Conservation (phyloP, 345 rosid species). For the Cochlearia excelsa region DNA sequence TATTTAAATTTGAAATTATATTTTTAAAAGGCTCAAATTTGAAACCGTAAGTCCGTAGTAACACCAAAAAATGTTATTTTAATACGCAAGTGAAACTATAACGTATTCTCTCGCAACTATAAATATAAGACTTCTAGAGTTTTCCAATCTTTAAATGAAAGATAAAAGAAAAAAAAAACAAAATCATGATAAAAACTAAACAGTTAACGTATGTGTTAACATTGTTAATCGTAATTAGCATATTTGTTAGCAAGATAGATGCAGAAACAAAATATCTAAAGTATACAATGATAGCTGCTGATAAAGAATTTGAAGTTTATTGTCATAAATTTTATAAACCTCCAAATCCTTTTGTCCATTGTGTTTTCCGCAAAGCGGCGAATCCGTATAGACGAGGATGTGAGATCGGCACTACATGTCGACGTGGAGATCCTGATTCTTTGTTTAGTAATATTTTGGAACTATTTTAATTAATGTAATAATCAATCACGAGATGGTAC, state of each 20-base stretch:
- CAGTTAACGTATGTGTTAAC: neutral
- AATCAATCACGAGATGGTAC: neutral
- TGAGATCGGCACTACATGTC: neutral
- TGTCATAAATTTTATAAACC: neutral
- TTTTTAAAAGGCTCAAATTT: neutral
- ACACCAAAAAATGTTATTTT: no score
- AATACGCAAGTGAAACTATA: neutral
- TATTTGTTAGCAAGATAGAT: neutral
- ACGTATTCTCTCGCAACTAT: neutral
- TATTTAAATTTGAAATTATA: no score
- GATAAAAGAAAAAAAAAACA: neutral
- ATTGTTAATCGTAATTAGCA: neutral
- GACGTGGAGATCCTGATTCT: neutral
- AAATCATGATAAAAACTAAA: constrained; percentile 7
- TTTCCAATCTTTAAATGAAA: neutral
- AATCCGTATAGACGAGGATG: constrained; percentile 1
- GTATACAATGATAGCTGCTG: neutral
- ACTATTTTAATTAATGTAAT: neutral
- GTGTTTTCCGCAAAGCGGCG: neutral
- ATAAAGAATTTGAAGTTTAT: neutral
- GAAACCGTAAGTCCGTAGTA: no score
- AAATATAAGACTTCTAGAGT: neutral
- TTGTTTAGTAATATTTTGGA: neutral
- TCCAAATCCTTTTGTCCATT: neutral
- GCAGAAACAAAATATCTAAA: neutral